Percentiles rank a stretch among this genome's conserved stretches.
Evolutionary conservation across 2,329 filamentous ascomycete species (phyloP).

Genomic region (Magnaporthiopsis rhizophila): DNA sequence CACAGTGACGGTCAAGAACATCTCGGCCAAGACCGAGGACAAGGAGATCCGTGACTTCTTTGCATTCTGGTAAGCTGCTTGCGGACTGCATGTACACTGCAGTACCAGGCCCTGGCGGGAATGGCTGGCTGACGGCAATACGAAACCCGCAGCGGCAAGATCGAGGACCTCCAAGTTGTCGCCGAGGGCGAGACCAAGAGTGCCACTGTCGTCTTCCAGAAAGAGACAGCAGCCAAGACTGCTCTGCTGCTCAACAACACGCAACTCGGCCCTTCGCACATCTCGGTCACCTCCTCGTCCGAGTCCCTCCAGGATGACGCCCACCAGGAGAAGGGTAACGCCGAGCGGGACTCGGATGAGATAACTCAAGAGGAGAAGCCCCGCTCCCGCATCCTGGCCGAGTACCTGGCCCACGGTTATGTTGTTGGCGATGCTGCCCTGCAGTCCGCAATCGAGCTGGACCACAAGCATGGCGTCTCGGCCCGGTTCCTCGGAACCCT

Average conservation of each 20-base stretch:
- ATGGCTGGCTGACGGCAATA: not conserved
- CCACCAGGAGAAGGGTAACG: conserved; percentile 39
- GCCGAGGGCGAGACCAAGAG: conserved; percentile 62
- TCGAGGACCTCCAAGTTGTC: conserved; percentile 72
- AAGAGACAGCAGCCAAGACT: conserved; percentile 93
- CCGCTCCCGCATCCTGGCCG: conserved; percentile 82
- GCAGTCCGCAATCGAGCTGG: conserved; percentile 76
- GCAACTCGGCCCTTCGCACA: conserved; percentile 79
- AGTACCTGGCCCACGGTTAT: conserved; percentile 96
- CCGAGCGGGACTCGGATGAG: conserved; percentile 54
- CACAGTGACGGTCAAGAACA: conserved; percentile 68
- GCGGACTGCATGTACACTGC: not conserved
- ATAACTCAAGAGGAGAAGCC: conserved; percentile 97
- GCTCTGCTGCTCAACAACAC: conserved; percentile 96
- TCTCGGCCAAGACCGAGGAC: conserved; percentile 72
- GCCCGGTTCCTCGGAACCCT: conserved; percentile 71
- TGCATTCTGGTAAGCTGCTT: conserved; percentile 71
- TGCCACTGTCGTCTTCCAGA: conserved; percentile 93
- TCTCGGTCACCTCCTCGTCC: conserved; percentile 61
- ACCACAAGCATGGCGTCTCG: conserved; percentile 82
- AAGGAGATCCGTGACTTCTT: conserved; percentile 96
- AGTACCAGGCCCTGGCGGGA: not conserved
- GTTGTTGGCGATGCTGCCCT: conserved; percentile 67
- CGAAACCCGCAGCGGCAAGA: conserved; percentile 65
- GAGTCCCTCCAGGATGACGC: conserved; percentile 47